Evolutionary conservation across 2,329 filamentous ascomycete species (phyloP).

Genomic region (Ambrosiella cleistominuta): DNA sequence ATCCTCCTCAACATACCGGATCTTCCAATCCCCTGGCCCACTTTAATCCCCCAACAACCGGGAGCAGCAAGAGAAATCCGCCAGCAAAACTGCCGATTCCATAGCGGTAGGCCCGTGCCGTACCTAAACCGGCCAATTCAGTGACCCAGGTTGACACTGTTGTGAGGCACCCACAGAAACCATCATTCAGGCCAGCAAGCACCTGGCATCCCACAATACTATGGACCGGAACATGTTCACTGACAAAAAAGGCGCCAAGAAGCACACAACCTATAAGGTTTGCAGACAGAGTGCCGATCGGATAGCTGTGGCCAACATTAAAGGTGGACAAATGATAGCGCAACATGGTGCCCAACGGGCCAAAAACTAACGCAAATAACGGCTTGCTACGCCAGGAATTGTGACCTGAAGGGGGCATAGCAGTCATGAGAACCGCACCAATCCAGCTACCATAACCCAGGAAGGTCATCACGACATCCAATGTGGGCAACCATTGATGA

Average conservation of each 20-base stretch:
- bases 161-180: slow-evolving; percentile 49
- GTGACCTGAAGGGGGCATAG: slow-evolving; percentile 44
- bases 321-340: slow-evolving; percentile 55
- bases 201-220: slow-evolving; percentile 48
- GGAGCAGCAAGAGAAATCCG: slow-evolving; percentile 42
- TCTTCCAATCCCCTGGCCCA: slow-evolving; percentile 45
- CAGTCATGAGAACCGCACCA: slow-evolving; percentile 52
- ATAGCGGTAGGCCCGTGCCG: slow-evolving; percentile 48
- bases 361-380: slow-evolving; percentile 64
- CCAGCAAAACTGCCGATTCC: slow-evolving; percentile 41
- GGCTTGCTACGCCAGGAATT: slow-evolving; percentile 59
- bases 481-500: slow-evolving; percentile 20
- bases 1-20: slow-evolving; percentile 21
- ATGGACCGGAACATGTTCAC: slow-evolving; percentile 47
- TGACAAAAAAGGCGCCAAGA: slow-evolving; percentile 58
- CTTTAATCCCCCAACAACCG: slow-evolving; percentile 56
- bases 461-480: slow-evolving; percentile 47
- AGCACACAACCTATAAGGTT: slow-evolving; percentile 65
- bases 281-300: slow-evolving; percentile 68
- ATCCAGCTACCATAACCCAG: slow-evolving; percentile 63
- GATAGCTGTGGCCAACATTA: slow-evolving; percentile 61
- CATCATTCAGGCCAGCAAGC: slow-evolving; percentile 47
- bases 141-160: slow-evolving; percentile 51
- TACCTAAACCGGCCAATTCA: slow-evolving; percentile 36
- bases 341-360: slow-evolving; percentile 58